Base-by-base conservation (phyloP, 2,329 filamentous ascomycete species). In the Coniella vitis region DNA sequence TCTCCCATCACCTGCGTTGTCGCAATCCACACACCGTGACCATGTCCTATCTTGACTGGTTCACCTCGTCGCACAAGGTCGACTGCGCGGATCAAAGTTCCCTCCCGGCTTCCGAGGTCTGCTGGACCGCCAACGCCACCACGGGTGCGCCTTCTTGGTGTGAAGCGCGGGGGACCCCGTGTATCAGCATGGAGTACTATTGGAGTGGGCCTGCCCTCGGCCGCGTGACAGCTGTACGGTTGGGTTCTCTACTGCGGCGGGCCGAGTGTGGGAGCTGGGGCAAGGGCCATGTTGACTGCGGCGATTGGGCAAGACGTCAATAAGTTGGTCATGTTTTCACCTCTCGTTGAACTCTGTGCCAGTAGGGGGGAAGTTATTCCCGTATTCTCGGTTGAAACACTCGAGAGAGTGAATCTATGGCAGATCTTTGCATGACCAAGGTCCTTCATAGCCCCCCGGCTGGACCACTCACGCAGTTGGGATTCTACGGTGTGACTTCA, bases 61-160 rank as follows among this genome's bases (percentile, higher is more conserved):
- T 51, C 44, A 51, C 47, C 44, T 51, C 48, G 9, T 46, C 48
- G 4, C 44, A 47, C 25, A 51, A 51, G 9, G 19, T 51, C 16
- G 48, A 51, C 44, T 51, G 48, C 38, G 48, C 29, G 7, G 17
- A 19, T 4, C 20, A 22, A 1, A 43, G 43, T 37, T 47, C 32
- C 29, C 38, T 45, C 2, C 12, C 22, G 0, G 35, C 17, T 13
- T 38, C 48, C 22, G 12, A n/a, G 9, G 48, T 51, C 22, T 47
- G 48, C 34, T 51, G 48, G 48, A 47, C 38, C 21, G 35, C 32
- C 14, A 38, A 35, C 10, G 38, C 38, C 12, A 12, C 17, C 38
- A 51, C 48, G 2, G 25, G 10, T 29, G 5, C 25, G 25, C 5
- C 5, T 29, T 29, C 10, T 21, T 41, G n/a, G 3, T 41, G 38